Evolutionary conservation across 129 eudicot genomes (phyloP), one percentile per base, ranked within the genome.

Genomic region (Escallonia herrerae): DNA sequence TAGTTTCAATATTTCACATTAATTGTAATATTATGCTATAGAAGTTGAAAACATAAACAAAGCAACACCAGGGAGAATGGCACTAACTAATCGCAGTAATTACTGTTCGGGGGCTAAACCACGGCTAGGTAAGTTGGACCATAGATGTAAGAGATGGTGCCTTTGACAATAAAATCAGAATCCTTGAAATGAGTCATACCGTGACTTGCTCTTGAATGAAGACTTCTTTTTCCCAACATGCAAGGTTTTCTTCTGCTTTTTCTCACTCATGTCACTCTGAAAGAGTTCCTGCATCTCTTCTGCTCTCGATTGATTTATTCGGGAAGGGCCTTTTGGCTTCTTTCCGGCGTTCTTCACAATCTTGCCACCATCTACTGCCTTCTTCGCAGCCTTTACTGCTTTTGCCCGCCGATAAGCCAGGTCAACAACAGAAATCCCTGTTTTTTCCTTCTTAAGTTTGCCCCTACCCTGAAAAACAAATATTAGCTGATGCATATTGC

Each of bases 201-300:
- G 70, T 79, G 96, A 93, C 75, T 89, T 93, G 91, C 99, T 93
- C 81, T 93, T 93, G 67, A 93, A 93, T 5, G 95, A 83, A 53
- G 88, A 81, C 72, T 82, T 85, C 79, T 89, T 87, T 58, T 68
- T 83, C 51, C 79, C 81, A 63, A 69, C 84, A 60, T 43, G 74
- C 4, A 65, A 51, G 13, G 44, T 70, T 58, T 79, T 80, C 67
- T 84, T 89, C 83, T 79, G 91, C 65, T 74, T 90, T 61, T 82
- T 86, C 74, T 86, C 99, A 42, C 86, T 86, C 96, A 88, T 93
- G 60, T 89, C 96, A 54, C 44, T 66, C 61, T 83, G 95, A 55
- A 93, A 93, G 40, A 89, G 96, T 51, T 93, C 96, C 73, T 74
- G 67, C 91, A 81, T 88, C 68, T 93, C 99, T 60, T 82, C 91